These are phyloP conservation scores for Udeniomyces megalosporus DNA, from an alignment of 768 basidiomycete species.

Conservation along the genomic window DNA sequence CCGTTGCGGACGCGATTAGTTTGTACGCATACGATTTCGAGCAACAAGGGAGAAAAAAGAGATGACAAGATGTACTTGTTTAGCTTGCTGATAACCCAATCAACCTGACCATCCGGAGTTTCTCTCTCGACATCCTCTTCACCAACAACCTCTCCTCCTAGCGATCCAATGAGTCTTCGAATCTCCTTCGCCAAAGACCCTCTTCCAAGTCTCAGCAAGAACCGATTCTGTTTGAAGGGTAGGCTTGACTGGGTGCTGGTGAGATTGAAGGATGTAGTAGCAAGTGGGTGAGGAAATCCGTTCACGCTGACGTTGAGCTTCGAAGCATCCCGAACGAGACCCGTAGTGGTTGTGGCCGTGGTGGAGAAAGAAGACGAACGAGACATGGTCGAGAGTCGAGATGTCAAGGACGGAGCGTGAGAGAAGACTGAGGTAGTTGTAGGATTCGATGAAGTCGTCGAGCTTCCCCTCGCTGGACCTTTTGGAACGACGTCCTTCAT, in stretches of 20 bases:
- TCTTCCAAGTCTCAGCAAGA: not conserved
- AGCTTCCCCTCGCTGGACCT: too few relatives aligned
- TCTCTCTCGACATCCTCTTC: not conserved
- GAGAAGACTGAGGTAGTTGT: too few relatives aligned
- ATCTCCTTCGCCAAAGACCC: not conserved
- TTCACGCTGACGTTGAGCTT: too few relatives aligned
- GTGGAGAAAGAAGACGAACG: not conserved
- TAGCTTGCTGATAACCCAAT: slow-evolving; percentile 8
- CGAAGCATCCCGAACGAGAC: too few relatives aligned
- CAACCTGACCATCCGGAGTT: not conserved
- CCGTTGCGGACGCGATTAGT: not conserved
- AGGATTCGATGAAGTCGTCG: too few relatives aligned
- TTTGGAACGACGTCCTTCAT: too few relatives aligned
- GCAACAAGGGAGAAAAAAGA: too few relatives aligned
- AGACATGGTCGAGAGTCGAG: not conserved
- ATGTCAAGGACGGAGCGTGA: too few relatives aligned
- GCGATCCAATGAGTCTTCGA: not conserved
- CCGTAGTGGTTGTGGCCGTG: too few relatives aligned
- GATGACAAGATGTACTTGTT: too few relatives aligned
- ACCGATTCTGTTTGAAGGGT: not conserved
- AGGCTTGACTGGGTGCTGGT: not conserved
- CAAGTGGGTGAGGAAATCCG: too few relatives aligned
- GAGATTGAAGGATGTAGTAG: too few relatives aligned
- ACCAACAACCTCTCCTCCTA: slow-evolving; percentile 2
- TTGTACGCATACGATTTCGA: not conserved